Conservation (phyloP, 345 rosid genomes). For the Murraya paniculata region DNA sequence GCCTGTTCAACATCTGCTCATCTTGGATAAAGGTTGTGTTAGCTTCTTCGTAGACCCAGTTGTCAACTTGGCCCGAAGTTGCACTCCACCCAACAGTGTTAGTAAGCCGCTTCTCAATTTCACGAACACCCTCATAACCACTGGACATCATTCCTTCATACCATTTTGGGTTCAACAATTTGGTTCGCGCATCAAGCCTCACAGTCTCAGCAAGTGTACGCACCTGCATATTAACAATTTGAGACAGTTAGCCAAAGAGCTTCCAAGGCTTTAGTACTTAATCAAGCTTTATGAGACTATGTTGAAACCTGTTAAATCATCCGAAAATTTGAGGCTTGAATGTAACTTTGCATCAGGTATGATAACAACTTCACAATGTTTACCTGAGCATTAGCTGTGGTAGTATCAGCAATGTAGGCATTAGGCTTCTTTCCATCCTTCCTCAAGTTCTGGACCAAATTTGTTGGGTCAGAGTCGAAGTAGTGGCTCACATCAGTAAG, state of each 20-base stretch:
- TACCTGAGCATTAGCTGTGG: conserved; percentile 97
- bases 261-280: not conserved
- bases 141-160: conserved; percentile 97
- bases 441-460: conserved; percentile 84
- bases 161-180: conserved; percentile 96
- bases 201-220: conserved; percentile 89
- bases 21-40: conserved; percentile 92
- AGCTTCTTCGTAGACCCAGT: conserved; percentile 97
- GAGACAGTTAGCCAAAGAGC: conserved; percentile 9
- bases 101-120: conserved; percentile 91
- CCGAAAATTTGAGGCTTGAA: not conserved
- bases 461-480: conserved; percentile 96
- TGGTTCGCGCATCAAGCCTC: conserved; percentile 87
- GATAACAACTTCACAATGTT: conserved; percentile 3
- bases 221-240: conserved; percentile 44
- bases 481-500: conserved; percentile 98
- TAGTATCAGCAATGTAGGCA: conserved; percentile 92
- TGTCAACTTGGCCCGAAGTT: conserved; percentile 96
- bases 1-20: conserved; percentile 87
- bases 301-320: not conserved
- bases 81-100: conserved; percentile 99
- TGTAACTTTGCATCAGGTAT: not conserved
- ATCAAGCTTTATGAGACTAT: not conserved
- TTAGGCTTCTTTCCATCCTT: conserved; percentile 92
- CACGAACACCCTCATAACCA: conserved; percentile 97